Evolutionary conservation across 2,329 filamentous ascomycete species (phyloP), one percentile per base, ranked within the genome.

Genomic region (Aspergillus sp.): DNA sequence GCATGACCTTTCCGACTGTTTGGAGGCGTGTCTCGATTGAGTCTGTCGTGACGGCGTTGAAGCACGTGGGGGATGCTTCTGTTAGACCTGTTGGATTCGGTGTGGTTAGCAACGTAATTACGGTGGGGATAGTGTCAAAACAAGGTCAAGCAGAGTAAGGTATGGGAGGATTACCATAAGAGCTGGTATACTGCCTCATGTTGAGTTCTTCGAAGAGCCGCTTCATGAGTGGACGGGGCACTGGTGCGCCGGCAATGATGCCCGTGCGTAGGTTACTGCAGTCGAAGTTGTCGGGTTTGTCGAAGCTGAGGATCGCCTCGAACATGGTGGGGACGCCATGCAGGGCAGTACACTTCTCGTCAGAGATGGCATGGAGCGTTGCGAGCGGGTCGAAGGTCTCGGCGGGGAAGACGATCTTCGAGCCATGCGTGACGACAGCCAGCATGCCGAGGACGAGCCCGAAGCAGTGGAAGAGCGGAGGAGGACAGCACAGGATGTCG

Each of bases 321-420:
- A 92, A 91, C 90, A 93, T 93, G 56, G 90, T 90, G 0, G 90
- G 90, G 0, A 93, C 90, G 35, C 90, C 90, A 69, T 93, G 90
- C 0, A 93, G 79, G 0, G 88, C 90, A 0, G 90, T 93, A 71
- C 87, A 89, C 46, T 79, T 77, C 68, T 90, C 87, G 52, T 87
- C 81, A 2, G 83, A 81, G 40, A 93, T 84, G 54, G 88, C 87
- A 44, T 79, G 79, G 35, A 93, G 79, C 2, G 87, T 88, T 0
- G 88, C 85, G 4, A 76, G 73, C 2, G 88, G 81, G 65, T 91
- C 87, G 67, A 93, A 93, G 0, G 87, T 85, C 66, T 91, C 88
- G 62, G 84, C 83, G 0, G 90, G 90, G 67, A 91, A 91, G 9
- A 93, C 85, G 51, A 92, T 86, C 72, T 88, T 90, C 40, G 84